Conservation (phyloP, 2,329 filamentous ascomycete species). For the Penicillium sp. region DNA sequence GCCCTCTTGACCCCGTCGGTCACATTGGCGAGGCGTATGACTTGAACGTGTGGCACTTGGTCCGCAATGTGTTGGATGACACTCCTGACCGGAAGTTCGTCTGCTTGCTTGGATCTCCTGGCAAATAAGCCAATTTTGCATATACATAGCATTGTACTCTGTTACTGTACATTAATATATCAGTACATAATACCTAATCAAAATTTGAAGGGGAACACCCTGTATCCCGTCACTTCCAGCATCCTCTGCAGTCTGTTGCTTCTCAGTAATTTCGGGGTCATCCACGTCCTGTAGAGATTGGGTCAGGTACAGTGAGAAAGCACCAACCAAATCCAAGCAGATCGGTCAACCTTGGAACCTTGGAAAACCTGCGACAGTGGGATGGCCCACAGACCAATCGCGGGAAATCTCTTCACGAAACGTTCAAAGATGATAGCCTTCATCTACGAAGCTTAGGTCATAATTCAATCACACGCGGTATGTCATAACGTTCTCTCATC, state of each 20-base stretch:
- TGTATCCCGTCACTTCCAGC: too few relatives aligned
- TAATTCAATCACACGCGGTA: too few relatives aligned
- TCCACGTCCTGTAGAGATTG: too few relatives aligned
- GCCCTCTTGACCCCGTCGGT: slow-evolving; percentile 35
- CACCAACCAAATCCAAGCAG: too few relatives aligned
- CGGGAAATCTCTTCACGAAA: not conserved
- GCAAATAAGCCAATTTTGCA: slow-evolving; percentile 17
- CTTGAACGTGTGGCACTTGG: slow-evolving; percentile 42
- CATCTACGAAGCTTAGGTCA: too few relatives aligned
- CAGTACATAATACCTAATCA: slow-evolving; percentile 1
- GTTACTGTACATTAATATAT: not conserved
- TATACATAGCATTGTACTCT: too few relatives aligned
- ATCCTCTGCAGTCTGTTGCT: too few relatives aligned
- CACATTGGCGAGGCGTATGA: slow-evolving; percentile 43
- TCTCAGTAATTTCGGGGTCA: too few relatives aligned
- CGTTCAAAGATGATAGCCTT: too few relatives aligned
- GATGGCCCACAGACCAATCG: not conserved
- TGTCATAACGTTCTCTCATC: too few relatives aligned
- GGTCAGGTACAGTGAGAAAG: too few relatives aligned
- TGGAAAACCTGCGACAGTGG: not conserved
- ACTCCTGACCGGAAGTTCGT: slow-evolving; percentile 28
- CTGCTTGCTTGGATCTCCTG: slow-evolving; percentile 32
- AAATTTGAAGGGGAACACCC: not conserved
- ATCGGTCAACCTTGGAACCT: not conserved
- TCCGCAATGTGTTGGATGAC: slow-evolving; percentile 37